These are phyloP conservation scores for Blastocystis sp. DNA, from an alignment of 352 stramenopile species.

Conservation along the genomic window DNA sequence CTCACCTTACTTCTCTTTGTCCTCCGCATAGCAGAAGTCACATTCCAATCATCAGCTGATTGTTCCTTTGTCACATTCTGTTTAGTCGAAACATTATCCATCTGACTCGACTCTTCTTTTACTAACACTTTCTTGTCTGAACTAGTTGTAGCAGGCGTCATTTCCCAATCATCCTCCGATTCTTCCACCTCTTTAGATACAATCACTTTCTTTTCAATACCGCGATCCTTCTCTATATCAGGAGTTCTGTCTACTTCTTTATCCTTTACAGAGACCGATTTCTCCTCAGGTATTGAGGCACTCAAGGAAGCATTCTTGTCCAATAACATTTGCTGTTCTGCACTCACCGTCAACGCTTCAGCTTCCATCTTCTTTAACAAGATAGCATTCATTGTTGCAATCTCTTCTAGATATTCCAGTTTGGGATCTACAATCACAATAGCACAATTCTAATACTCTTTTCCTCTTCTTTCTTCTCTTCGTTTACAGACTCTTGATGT, in stretches of 20 bases:
- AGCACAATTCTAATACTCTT: neutral
- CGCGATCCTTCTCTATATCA: neutral
- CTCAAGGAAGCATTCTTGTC: neutral
- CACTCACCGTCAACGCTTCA: neutral
- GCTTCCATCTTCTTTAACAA: neutral
- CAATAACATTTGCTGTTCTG: neutral
- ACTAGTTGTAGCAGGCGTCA: neutral
- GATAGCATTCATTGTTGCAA: slow-evolving; percentile 25
- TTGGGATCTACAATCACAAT: neutral
- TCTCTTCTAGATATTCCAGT: neutral
- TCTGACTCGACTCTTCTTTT: neutral
- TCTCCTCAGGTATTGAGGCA: neutral
- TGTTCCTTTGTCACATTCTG: too few species aligned
- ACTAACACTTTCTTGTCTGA: too few species aligned
- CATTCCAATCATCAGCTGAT: too few species aligned
- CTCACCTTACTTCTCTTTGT: too few species aligned
- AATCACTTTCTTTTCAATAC: neutral
- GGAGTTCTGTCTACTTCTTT: neutral
- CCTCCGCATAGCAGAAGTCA: too few species aligned
- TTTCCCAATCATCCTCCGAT: slow-evolving; percentile 23
- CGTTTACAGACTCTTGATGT: neutral
- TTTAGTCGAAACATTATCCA: too few species aligned
- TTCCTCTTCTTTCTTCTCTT: neutral
- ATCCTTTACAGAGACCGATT: neutral
- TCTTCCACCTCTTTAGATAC: neutral